Percentiles rank a stretch among this genome's conserved stretches.
Conservation (phyloP, 371 early-diverging fungal species). For the Haplosporangium sp. region DNA sequence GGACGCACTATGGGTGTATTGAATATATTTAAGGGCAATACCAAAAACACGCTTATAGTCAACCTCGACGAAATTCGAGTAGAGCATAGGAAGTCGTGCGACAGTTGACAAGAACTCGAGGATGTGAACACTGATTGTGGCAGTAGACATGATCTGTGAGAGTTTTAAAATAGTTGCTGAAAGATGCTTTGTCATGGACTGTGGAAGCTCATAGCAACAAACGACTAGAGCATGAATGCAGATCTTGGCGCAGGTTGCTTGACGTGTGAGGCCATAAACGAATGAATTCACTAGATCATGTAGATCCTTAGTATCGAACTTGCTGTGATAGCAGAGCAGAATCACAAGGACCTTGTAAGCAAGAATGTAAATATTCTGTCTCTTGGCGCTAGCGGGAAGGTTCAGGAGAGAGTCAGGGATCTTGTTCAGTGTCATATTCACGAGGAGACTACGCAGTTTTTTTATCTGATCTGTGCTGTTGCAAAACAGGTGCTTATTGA, state of each 20-base stretch:
- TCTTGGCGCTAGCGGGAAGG: conserved; percentile 48
- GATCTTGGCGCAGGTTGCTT: conserved; percentile 77
- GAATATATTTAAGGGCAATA: conserved; percentile 91
- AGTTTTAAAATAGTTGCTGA: conserved; percentile 79
- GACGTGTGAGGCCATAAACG: conserved; percentile 80
- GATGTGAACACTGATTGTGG: conserved; percentile 86
- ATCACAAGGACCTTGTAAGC: conserved; percentile 78
- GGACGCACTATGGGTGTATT: conserved; percentile 69
- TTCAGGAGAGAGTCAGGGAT: conserved; percentile 42
- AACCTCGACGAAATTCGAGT: conserved; percentile 83
- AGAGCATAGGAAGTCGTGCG: conserved; percentile 84
- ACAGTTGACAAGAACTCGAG: conserved; percentile 91
- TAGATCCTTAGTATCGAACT: conserved; percentile 75
- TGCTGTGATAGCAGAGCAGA: conserved; percentile 80
- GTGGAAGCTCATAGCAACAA: conserved; percentile 86
- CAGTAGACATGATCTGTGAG: conserved; percentile 86
- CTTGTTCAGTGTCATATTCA: conserved; percentile 43
- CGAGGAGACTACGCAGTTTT: conserved; percentile 33
- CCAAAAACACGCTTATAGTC: conserved; percentile 93
- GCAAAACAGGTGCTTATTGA: conserved; percentile 80
- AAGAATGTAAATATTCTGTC: conserved; percentile 56
- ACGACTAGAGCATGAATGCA: conserved; percentile 89
- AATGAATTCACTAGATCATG: conserved; percentile 85
- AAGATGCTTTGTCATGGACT: conserved; percentile 80
- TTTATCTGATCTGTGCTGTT: conserved; percentile 64